Conservation (phyloP, 129 eudicot genomes). For the Logfia minima region DNA sequence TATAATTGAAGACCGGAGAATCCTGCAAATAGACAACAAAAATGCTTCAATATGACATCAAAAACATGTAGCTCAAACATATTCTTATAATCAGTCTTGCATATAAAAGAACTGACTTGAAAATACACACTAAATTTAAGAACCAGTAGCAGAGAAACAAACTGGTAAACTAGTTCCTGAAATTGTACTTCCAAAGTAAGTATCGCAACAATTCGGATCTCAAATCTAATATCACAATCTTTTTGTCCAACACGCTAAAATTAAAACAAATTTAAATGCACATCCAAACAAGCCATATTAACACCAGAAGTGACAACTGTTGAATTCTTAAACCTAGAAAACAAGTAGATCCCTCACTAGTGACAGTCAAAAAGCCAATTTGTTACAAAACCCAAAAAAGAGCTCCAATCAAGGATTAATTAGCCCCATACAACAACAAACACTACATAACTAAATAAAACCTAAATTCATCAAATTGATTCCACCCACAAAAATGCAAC, state of each 20-base stretch:
- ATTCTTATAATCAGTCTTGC: not conserved
- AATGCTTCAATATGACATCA: conserved; percentile 3
- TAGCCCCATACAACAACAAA: conserved; percentile 11
- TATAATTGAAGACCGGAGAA: conserved; percentile 84
- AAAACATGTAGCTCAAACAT: not conserved
- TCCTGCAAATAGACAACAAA: conserved; percentile 59
- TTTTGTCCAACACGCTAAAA: not conserved
- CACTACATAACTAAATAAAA: not conserved
- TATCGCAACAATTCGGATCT: not conserved
- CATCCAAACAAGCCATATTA: conserved; percentile 7
- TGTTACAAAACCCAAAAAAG: conserved; percentile 9
- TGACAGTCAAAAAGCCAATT: conserved; percentile 18
- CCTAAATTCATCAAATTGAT: conserved; percentile 16
- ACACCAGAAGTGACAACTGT: not conserved
- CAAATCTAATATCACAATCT: not conserved
- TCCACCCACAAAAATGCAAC: conserved; percentile 1
- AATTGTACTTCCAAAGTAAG: not conserved
- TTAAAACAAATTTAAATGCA: not conserved
- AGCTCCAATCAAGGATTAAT: not conserved
- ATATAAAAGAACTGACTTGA: conserved; percentile 1
- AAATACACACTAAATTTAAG: not conserved
- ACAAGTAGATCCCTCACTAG: conserved; percentile 27
- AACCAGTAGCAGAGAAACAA: not conserved
- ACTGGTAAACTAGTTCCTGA: not conserved
- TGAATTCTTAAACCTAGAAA: conserved; percentile 16